Evolutionary conservation across 192 early-diverging fungal species (phyloP), one percentile per base, ranked within the genome.

Genomic region (Spinellus fusiger): DNA sequence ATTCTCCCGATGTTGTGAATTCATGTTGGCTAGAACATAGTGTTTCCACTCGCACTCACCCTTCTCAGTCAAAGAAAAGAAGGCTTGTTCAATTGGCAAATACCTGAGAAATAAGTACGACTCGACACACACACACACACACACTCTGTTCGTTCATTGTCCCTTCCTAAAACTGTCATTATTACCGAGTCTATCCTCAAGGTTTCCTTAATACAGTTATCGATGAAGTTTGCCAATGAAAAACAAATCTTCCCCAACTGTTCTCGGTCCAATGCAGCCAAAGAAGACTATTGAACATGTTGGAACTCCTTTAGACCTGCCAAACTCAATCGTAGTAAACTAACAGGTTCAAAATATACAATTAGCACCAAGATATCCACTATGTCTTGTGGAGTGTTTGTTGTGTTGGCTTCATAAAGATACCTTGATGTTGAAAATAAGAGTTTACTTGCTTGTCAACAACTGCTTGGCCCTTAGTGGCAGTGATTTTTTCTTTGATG

Each of bases 51-150:
- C 40, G 35, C 25, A 60, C 26, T 50, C 49, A 32, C 59, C 49
- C 59, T n/a, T n/a, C n/a, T n/a, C 59, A 60, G 32, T 60, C 40
- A 22, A 60, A 50, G 16, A 20, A 20, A 16, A 60, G 40, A 7
- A 31, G 23, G 32, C 49, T 49, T 32, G 59, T 60, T 50, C 50
- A 49, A 32, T 60, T 60, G 1, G 47, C 59, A 50, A 60, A 60
- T 50, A 49, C 29, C 37, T 60, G 48, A 60, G 50, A 60, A 13
- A 60, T 22, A 47, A 25, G 59, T 12, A 60, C 33, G 10, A 60
- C 40, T 22, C 40, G 29, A 12, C 59, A 25, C 23, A 50, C 40
- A 46, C 59, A 60, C 29, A 12, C 59, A 25, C 23, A 50, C 40
- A 46, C 59, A 60, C 29, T 31, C 49, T 60, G 49, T 50, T 50